These are phyloP conservation scores for Cryptosporidium bovis DNA, from an alignment of 169 alveolate genomes.

Conservation along the genomic window DNA sequence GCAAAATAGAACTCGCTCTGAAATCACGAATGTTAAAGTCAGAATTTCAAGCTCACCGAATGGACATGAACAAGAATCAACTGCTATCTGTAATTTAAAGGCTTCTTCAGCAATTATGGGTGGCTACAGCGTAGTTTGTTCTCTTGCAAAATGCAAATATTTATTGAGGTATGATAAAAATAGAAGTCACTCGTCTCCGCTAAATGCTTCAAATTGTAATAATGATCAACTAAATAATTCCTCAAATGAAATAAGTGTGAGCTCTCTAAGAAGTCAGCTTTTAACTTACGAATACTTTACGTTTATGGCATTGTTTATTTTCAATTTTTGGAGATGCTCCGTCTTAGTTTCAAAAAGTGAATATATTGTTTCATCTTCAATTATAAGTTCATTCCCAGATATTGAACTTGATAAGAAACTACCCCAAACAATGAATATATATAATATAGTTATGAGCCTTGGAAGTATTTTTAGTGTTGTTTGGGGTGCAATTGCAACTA, in stretches of 20 bases:
- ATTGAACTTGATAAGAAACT: neutral
- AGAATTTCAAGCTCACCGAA: neutral
- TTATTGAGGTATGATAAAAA: constrained; percentile 18
- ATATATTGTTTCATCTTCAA: constrained; percentile 25
- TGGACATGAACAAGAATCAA: constrained; percentile 18
- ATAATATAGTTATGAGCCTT: constrained; percentile 51
- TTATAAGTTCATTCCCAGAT: neutral
- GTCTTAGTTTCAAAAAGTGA: constrained; percentile 69
- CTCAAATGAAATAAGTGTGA: neutral
- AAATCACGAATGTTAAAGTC: constrained; percentile 37
- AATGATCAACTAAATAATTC: neutral
- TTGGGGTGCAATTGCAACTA: constrained; percentile 67
- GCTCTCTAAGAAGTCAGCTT: constrained; percentile 17
- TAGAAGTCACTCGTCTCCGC: constrained; percentile 39
- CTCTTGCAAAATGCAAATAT: constrained; percentile 48
- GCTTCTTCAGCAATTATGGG: constrained; percentile 74
- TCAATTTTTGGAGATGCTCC: constrained; percentile 72
- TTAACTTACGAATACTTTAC: constrained; percentile 59
- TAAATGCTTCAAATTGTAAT: constrained; percentile 6
- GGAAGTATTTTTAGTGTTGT: constrained; percentile 68
- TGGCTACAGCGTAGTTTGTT: constrained; percentile 71
- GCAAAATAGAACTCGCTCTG: constrained; percentile 43
- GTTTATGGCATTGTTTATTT: constrained; percentile 44
- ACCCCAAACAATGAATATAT: constrained; percentile 41
- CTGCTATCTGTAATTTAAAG: constrained; percentile 25